phyloP scores from a whole-genome alignment of 2,329 filamentous ascomycete species.

The Aaosphaeria arxii region DNA sequence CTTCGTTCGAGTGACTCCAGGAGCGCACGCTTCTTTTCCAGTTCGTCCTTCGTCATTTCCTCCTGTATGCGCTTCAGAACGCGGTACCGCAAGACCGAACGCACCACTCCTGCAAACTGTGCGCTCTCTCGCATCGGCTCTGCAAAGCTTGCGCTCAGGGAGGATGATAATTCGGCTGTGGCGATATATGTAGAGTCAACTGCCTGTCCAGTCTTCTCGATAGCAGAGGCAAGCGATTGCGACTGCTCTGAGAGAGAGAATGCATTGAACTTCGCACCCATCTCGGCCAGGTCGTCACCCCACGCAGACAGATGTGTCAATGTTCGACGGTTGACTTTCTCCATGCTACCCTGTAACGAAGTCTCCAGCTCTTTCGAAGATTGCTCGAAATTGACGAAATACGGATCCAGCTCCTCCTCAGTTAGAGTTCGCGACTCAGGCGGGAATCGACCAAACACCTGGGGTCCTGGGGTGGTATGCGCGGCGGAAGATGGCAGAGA shows the following conservation, averaged over 20 bases:
- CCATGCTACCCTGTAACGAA: constrained; percentile 86
- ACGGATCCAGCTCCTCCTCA: constrained; percentile 91
- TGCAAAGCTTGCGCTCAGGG: constrained; percentile 88
- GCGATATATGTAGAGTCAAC: constrained; percentile 95
- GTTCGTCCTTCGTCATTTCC: constrained; percentile 92
- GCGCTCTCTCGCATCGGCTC: constrained; percentile 98
- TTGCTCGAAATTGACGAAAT: constrained; percentile 89
- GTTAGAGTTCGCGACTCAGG: constrained; percentile 71
- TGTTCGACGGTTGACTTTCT: constrained; percentile 91
- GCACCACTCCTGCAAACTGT: constrained; percentile 93
- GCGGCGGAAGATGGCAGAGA: constrained; percentile 53
- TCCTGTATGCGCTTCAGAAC: constrained; percentile 94
- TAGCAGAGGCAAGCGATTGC: constrained; percentile 82
- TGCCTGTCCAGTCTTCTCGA: constrained; percentile 91
- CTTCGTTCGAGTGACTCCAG: constrained; percentile 90
- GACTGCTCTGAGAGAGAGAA: constrained; percentile 94
- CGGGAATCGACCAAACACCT: constrained; percentile 77
- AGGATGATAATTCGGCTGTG: constrained; percentile 84
- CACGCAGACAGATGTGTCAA: constrained; percentile 80
- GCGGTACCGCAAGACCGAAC: constrained; percentile 81
- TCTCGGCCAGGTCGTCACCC: constrained; percentile 83
- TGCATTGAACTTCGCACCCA: constrained; percentile 94
- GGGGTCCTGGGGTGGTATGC: constrained; percentile 57
- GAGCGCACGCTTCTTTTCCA: constrained; percentile 78
- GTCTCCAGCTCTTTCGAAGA: constrained; percentile 89